Percentiles rank a stretch among this genome's conserved stretches.
Evolutionary conservation across 805 yeast genomes (phyloP).

Genomic region (Crinitomyces ghanaensis): DNA sequence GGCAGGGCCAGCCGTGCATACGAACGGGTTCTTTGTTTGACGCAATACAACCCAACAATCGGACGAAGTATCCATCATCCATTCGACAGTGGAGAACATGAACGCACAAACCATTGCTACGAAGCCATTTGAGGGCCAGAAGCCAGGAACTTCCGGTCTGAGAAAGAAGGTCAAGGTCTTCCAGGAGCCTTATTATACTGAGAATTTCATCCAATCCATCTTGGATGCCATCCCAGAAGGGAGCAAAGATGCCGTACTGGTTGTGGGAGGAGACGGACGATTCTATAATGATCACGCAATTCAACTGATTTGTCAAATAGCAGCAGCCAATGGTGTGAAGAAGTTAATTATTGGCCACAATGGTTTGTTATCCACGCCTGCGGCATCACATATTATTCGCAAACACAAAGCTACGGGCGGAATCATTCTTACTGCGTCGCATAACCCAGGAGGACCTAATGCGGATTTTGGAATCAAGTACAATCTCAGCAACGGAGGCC

Average conservation of each 20-base stretch:
- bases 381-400: slow-evolving; percentile 89
- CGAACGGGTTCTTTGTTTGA: too few species aligned
- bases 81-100: slow-evolving; percentile 27
- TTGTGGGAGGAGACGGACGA: slow-evolving; percentile 96
- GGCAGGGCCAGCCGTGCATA: too few species aligned
- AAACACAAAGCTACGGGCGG: slow-evolving; percentile 71
- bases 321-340: slow-evolving; percentile 84
- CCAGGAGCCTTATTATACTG: slow-evolving; percentile 71
- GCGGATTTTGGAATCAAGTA: slow-evolving; percentile 93
- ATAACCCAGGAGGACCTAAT: slow-evolving; percentile 93
- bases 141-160: slow-evolving; percentile 96
- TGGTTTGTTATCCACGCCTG: slow-evolving; percentile 90
- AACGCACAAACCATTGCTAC: slow-evolving; percentile 56
- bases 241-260: slow-evolving; percentile 56
- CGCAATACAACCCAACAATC: too few species aligned
- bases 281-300: slow-evolving; percentile 76
- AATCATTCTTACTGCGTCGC: slow-evolving; percentile 90
- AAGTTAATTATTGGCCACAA: slow-evolving; percentile 78
- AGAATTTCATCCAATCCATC: slow-evolving; percentile 85
- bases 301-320: slow-evolving; percentile 68
- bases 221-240: slow-evolving; percentile 89
- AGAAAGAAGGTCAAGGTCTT: slow-evolving; percentile 85
- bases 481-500: slow-evolving; percentile 92
- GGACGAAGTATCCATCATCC: too few species aligned
- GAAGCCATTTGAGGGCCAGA: slow-evolving; percentile 85